These are phyloP conservation scores for Pharus latifolius DNA, from an alignment of 176 grass and related monocot genomes.

Conservation along the genomic window DNA sequence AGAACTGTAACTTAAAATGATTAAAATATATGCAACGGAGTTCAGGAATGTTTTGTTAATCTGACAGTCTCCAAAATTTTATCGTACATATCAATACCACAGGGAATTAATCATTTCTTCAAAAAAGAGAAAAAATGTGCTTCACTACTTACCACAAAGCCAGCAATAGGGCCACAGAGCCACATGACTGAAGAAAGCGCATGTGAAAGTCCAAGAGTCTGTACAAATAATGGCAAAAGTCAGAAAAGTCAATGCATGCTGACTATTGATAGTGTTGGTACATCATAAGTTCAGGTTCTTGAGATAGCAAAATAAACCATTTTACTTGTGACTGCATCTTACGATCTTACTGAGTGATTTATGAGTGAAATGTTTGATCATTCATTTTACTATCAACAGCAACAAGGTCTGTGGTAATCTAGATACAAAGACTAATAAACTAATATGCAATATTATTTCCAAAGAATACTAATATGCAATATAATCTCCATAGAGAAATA, in stretches of 20 bases:
- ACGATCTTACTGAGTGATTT: neutral
- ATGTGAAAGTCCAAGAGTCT: conserved; percentile 85
- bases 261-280: neutral
- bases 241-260: neutral
- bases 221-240: conserved; percentile 13
- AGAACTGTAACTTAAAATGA: too few species aligned
- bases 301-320: neutral
- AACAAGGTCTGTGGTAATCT: neutral
- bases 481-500: too few species aligned
- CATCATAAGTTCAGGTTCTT: neutral
- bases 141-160: conserved; percentile 57
- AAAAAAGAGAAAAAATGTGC: neutral
- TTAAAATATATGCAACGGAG: too few species aligned
- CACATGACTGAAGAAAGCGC: conserved; percentile 87
- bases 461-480: too few species aligned
- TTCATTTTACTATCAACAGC: neutral
- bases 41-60: too few species aligned
- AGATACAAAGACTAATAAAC: too few species aligned
- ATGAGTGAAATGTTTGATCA: neutral
- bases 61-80: too few species aligned
- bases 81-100: neutral
- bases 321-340: neutral
- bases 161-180: conserved; percentile 88
- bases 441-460: too few species aligned
- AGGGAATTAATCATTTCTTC: too few species aligned